phyloP scores from a whole-genome alignment of 2,329 filamentous ascomycete species.

The Fusarium pseudocircinatum region DNA sequence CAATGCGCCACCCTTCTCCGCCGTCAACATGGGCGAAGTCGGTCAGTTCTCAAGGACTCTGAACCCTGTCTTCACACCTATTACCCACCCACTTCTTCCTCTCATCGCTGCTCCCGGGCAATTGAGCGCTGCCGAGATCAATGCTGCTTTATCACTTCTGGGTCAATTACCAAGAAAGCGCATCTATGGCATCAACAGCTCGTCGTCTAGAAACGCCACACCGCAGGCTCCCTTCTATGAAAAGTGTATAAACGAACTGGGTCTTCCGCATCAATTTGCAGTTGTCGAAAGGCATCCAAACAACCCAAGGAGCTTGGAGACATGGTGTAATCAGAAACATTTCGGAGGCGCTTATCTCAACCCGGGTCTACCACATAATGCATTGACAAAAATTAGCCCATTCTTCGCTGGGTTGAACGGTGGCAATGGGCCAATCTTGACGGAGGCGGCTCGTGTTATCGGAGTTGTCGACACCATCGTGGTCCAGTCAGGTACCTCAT shows the following conservation, averaged over 20 bases:
- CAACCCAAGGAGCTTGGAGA: constrained; percentile 72
- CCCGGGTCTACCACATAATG: constrained; percentile 71
- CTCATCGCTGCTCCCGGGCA: constrained; percentile 88
- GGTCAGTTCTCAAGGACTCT: constrained; percentile 85
- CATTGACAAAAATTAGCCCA: constrained; percentile 66
- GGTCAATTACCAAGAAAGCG: constrained; percentile 82
- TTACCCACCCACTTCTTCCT: constrained; percentile 85
- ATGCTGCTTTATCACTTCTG: constrained; percentile 79
- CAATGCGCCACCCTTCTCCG: constrained; percentile 77
- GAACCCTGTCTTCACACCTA: constrained; percentile 87
- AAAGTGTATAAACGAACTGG: constrained; percentile 83
- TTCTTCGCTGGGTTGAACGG: constrained; percentile 63
- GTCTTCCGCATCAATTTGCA: constrained; percentile 84
- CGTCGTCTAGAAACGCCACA: constrained; percentile 68
- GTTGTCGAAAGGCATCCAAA: constrained; percentile 77
- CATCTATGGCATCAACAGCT: constrained; percentile 82
- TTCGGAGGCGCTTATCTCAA: constrained; percentile 87
- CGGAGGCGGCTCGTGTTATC: constrained; percentile 80
- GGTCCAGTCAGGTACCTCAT: constrained; percentile 60
- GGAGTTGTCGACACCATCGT: constrained; percentile 86
- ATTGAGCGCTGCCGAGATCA: constrained; percentile 86
- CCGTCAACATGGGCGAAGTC: constrained; percentile 87
- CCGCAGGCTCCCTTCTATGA: constrained; percentile 87
- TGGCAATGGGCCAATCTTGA: constrained; percentile 67
- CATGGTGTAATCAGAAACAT: constrained; percentile 75